Conservation (phyloP, 257 asterid species). For the Lycium barbarum region DNA sequence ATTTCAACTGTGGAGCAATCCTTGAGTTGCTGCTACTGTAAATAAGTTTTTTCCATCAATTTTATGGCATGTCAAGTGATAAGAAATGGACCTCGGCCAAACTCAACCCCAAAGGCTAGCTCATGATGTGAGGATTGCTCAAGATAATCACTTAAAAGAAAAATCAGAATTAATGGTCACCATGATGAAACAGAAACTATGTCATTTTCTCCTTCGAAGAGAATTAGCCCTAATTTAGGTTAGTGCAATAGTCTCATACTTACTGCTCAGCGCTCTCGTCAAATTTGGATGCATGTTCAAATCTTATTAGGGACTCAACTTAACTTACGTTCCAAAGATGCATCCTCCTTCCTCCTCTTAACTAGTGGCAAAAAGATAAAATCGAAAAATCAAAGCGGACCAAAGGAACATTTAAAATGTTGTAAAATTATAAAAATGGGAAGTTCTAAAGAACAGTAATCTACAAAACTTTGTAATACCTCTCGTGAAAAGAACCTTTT, state of each 20-base stretch:
- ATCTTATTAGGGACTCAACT: conserved; percentile 9
- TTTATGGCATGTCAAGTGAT: not conserved
- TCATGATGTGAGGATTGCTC: conserved; percentile 11
- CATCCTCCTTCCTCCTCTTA: conserved; percentile 11
- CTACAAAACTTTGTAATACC: conserved; percentile 51
- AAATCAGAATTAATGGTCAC: conserved; percentile 7
- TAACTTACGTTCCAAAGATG: not conserved
- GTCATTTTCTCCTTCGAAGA: conserved; percentile 18
- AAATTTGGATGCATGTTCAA: conserved; percentile 11
- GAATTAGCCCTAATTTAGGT: conserved; percentile 10
- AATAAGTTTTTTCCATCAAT: not conserved
- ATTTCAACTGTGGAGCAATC: conserved; percentile 2
- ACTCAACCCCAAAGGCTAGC: not conserved
- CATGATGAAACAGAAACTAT: conserved; percentile 1
- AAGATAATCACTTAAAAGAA: too few species aligned
- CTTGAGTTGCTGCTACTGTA: not conserved
- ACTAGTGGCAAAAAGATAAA: not conserved
- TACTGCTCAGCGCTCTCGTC: not conserved
- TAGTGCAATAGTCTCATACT: conserved; percentile 8
- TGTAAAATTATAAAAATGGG: not conserved
- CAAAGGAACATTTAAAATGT: conserved; percentile 8
- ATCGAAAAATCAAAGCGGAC: conserved; percentile 18
- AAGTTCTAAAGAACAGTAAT: conserved; percentile 25
- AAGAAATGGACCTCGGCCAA: not conserved
- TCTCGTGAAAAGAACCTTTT: conserved; percentile 66